These are phyloP conservation scores for Syncephalis plumigaleata DNA, from an alignment of 371 early-diverging fungal genomes.

Conservation along the genomic window DNA sequence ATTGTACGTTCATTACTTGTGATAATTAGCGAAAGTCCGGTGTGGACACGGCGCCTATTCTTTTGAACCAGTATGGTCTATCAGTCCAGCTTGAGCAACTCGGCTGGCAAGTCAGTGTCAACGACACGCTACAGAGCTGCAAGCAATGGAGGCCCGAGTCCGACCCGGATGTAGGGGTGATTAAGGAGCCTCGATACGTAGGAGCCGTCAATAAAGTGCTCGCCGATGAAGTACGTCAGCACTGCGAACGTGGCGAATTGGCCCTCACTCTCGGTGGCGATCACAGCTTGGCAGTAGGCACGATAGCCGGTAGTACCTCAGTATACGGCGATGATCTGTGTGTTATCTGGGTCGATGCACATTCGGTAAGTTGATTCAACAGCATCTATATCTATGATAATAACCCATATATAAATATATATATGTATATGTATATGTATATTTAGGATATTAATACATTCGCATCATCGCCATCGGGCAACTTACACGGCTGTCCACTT, in stretches of 20 bases:
- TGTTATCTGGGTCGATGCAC: slow-evolving; percentile 94
- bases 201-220: slow-evolving; percentile 58
- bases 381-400: not conserved
- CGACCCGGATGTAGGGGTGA: slow-evolving; percentile 51
- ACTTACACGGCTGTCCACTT: slow-evolving; percentile 91
- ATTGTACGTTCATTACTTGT: too few relatives aligned
- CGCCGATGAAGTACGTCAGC: slow-evolving; percentile 36
- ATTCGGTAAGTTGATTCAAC: slow-evolving; percentile 47
- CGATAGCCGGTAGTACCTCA: slow-evolving; percentile 62
- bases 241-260: slow-evolving; percentile 46
- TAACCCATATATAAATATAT: not conserved
- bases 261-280: slow-evolving; percentile 92
- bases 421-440: too few relatives aligned
- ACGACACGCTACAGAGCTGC: slow-evolving; percentile 41
- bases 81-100: slow-evolving; percentile 65
- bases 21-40: slow-evolving; percentile 52
- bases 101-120: slow-evolving; percentile 58
- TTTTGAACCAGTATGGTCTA: slow-evolving; percentile 68
- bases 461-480: slow-evolving; percentile 72
- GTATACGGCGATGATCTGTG: slow-evolving; percentile 65
- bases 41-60: slow-evolving; percentile 78
- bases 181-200: slow-evolving; percentile 76
- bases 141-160: slow-evolving; percentile 27
- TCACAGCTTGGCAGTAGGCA: slow-evolving; percentile 86
- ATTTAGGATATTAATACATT: slow-evolving; percentile 87